Base-by-base conservation (phyloP, 768 basidiomycete species). In the Mycena pura region DNA sequence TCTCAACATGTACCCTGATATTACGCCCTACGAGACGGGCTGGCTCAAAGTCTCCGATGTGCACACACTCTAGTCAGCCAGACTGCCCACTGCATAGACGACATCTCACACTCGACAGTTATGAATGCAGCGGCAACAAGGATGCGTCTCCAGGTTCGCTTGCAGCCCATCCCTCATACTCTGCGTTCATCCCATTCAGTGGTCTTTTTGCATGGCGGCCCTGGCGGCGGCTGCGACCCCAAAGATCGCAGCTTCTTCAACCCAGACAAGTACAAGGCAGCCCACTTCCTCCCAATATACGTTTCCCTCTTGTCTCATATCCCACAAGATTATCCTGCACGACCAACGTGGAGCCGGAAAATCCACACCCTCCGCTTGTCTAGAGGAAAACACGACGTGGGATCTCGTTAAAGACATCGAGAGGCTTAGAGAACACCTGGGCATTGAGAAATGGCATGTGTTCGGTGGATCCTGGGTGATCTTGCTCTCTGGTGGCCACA, bases 321-420 rank as follows among this genome's bases (percentile, higher is more conserved):
- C 52, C 21, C 2, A 24, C 38, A 27, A 93, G 90, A 92, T 96
- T 68, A 75, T 96, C 62, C 82, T 96, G 22, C 87, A 95, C 66
- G 95, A 97, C 75, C 96, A 98, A 74, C 82, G 96, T 61, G 96
- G 96, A 15, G 73, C 91, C 15, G 96, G 96, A 19, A 90, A 92
- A 68, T 93, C 92, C 17, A 92, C 82, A 0, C 95, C 95, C 86
- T 92, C 72, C 62, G 88, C 79, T 8, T 89, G 74, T 29, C 74
- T 89, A 2, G 89, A 92, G 65, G 89, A 95, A 49, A 98, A 98
- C 74, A 97, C 94, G 2, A 97, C 95, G 5, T 95, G 92, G 93
- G 90, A 94, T 70, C 86, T 96, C 39, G 93, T 98, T 24, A 90
- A 85, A 64, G 96, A 98, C 70, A 86, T 95, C 10, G 96, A 98